These are phyloP conservation scores for Skeletonema grethae DNA, from an alignment of 108 stramenopile genomes.

Conservation along the genomic window DNA sequence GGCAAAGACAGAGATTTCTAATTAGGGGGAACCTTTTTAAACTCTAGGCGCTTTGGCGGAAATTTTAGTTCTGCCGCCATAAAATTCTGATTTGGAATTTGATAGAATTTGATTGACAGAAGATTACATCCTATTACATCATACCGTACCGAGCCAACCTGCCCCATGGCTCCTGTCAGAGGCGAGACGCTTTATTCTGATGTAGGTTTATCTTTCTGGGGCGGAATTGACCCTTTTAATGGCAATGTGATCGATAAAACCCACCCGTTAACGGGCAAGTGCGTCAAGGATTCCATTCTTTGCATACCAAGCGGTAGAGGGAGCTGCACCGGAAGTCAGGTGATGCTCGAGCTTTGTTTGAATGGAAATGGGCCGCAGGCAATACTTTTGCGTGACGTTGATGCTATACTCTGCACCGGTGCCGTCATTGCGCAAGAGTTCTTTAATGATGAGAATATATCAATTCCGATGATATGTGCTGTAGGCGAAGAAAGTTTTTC, in stretches of 20 bases:
- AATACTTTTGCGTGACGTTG: conserved; percentile 64
- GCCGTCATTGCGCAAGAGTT: conserved; percentile 72
- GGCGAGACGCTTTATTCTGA: conserved; percentile 22
- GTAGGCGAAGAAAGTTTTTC: conserved; percentile 28
- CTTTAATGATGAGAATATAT: conserved; percentile 44
- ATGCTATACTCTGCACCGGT: conserved; percentile 71
- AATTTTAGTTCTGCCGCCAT: too few species aligned
- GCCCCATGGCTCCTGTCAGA: neutral
- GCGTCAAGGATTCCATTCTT: conserved; percentile 53
- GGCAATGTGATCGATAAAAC: conserved; percentile 66
- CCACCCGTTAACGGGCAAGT: conserved; percentile 64
- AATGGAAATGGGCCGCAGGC: conserved; percentile 64
- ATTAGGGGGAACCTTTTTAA: too few species aligned
- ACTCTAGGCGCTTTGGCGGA: too few species aligned
- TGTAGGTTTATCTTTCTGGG: conserved; percentile 77
- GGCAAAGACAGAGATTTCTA: too few species aligned
- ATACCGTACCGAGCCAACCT: too few species aligned
- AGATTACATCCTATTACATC: too few species aligned
- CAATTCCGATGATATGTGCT: conserved; percentile 31
- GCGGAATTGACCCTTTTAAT: conserved; percentile 74
- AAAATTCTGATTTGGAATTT: too few species aligned
- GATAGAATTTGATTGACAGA: too few species aligned
- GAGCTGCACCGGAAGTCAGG: conserved; percentile 83
- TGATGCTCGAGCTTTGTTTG: conserved; percentile 75
- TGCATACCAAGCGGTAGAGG: conserved; percentile 80